Evolutionary conservation across 2,329 filamentous ascomycete species (phyloP), one percentile per base, ranked within the genome.

Genomic region (Leptographium radiaticola): DNA sequence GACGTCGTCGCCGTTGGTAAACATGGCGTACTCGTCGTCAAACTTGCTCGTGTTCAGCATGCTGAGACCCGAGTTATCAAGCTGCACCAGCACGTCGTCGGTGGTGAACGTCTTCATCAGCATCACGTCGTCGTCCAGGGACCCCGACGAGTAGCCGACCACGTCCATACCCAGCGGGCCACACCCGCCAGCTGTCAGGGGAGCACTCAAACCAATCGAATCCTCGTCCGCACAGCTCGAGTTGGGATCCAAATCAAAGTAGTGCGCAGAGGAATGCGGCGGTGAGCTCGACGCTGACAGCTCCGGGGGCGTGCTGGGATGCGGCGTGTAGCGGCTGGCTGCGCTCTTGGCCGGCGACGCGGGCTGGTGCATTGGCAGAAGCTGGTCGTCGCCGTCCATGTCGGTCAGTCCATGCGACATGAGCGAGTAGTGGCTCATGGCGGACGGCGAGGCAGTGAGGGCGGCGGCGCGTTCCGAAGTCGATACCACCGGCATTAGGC

Each of bases 261-360:
- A 75, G 46, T 67, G 70, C n/a, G 63, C 61, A 43, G 59, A 57
- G 6, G 64, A 62, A 7, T 72, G 67, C 33, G 75, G 75, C 5
- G 79, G 78, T 30, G 79, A 81, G 15, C 77, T 77, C 25, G 78
- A 79, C 56, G 78, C 74, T n/a, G 79, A 81, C 34, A 83, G 73
- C 57, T 77, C 78, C 1, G 79, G 79, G 6, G 78, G 77, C 4
- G 79, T 79, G 64, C 57, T 55, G 33, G 62, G 60, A 11, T 61
- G 57, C 47, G 62, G 61, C 1, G 75, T 77, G 64, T 74, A 77
- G 54, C 75, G 72, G 65, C 76, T 77, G 18, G 66, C 64, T 5
- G 66, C 64, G 62, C 74, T 77, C 66, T 75, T 79, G 39, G 73
- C 68, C 1, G 77, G 76, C 11, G 76, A 76, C 31, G 70, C 68